Conservation (phyloP, 306 rosid genomes). For the Vigna angularis region DNA sequence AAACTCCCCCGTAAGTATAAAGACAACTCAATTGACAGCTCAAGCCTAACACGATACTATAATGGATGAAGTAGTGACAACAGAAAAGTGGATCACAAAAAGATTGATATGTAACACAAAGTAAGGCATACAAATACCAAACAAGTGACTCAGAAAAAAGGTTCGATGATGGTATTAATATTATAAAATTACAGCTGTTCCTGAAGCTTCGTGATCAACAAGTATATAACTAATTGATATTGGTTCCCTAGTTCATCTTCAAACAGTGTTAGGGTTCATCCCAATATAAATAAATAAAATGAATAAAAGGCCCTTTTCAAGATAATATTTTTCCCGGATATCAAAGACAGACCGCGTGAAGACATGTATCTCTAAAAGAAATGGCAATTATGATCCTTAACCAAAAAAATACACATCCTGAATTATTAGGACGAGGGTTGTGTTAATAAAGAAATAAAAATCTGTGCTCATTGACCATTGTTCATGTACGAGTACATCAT, state of each 20-base stretch:
- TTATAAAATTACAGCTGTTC: background rate
- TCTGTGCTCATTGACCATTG: conserved; percentile 5
- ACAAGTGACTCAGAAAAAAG: background rate
- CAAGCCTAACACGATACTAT: background rate
- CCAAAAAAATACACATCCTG: background rate
- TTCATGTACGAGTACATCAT: conserved; percentile 32
- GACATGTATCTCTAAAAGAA: background rate
- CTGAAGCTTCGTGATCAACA: background rate
- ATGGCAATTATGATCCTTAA: background rate
- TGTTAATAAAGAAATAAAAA: background rate
- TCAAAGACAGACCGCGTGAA: background rate
- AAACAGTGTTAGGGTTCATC: background rate
- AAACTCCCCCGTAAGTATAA: too few species aligned
- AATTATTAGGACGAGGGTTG: background rate
- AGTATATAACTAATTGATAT: background rate
- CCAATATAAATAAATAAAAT: background rate
- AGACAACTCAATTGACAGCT: too few species aligned
- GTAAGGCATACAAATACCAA: background rate
- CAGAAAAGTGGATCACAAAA: background rate
- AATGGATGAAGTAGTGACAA: background rate
- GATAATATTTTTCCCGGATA: background rate
- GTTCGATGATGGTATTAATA: background rate
- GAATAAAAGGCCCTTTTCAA: background rate
- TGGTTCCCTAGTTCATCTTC: background rate
- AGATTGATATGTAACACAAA: background rate